Conservation (phyloP, 176 grass and related monocot genomes). For the Carex kokanica region DNA sequence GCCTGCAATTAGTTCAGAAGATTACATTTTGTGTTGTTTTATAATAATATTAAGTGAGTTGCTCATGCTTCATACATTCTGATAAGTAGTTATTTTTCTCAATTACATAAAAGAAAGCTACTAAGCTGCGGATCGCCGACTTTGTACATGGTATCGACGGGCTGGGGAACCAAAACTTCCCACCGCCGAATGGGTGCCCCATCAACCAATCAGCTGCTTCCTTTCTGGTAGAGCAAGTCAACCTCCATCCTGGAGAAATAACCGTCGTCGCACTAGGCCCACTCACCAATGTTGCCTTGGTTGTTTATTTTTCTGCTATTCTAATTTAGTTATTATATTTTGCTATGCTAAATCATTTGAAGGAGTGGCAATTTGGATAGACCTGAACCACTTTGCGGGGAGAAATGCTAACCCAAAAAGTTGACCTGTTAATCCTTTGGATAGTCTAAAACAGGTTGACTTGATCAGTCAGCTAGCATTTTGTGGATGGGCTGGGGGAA, state of each 20-base stretch:
- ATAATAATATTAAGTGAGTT: not conserved
- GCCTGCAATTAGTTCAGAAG: not conserved
- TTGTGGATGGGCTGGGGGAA: not conserved
- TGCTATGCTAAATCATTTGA: conserved; percentile 4
- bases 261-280: conserved; percentile 74
- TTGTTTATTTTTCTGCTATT: conserved; percentile 25
- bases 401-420: not conserved
- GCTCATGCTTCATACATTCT: not conserved
- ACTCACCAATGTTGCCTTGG: conserved; percentile 88
- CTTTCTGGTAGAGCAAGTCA: conserved; percentile 78
- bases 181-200: conserved; percentile 37
- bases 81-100: conserved; percentile 10
- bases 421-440: not conserved
- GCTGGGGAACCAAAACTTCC: conserved; percentile 82
- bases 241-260: conserved; percentile 69
- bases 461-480: not conserved
- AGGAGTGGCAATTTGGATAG: not conserved
- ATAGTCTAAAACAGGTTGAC: not conserved
- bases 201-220: conserved; percentile 54
- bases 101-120: conserved; percentile 52
- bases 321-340: conserved; percentile 12
- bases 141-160: conserved; percentile 84
- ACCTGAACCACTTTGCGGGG: not conserved
- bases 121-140: conserved; percentile 73
- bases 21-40: not conserved